A percentile compares a stretch with the other conserved stretches of the same genome.
These are phyloP conservation scores for Litchi chinensis DNA, from an alignment of 345 rosid species.

Conservation along the genomic window DNA sequence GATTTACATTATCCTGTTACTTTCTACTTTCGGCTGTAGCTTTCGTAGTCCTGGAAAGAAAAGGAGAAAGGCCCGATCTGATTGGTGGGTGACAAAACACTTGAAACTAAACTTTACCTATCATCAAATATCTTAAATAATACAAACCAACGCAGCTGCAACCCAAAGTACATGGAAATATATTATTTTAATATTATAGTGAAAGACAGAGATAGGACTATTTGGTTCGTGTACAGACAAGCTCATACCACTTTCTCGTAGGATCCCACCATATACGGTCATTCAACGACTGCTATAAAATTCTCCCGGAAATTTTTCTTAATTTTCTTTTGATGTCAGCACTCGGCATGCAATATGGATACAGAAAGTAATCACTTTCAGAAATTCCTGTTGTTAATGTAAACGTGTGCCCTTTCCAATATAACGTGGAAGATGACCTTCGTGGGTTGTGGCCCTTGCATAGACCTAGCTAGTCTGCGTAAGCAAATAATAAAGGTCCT, in stretches of 20 bases:
- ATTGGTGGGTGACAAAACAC: neutral
- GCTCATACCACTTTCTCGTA: slow-evolving; percentile 17
- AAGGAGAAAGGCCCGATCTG: neutral
- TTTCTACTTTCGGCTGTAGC: neutral
- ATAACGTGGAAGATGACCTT: neutral
- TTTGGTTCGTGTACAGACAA: neutral
- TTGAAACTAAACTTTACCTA: neutral
- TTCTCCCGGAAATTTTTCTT: neutral
- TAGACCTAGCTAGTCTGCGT: neutral
- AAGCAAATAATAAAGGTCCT: slow-evolving; percentile 1
- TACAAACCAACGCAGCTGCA: neutral
- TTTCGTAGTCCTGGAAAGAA: neutral
- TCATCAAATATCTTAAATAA: neutral
- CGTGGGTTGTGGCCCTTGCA: neutral
- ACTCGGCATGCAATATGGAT: neutral
- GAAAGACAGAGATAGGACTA: neutral
- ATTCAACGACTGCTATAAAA: neutral
- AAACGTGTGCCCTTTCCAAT: slow-evolving; percentile 3
- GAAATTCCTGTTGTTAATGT: neutral
- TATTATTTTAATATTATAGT: neutral
- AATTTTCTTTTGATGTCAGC: neutral
- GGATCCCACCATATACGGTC: slow-evolving; percentile 14
- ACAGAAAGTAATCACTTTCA: neutral
- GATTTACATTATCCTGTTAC: neutral
- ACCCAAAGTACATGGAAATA: neutral